Conservation (phyloP, 2,329 filamentous ascomycete genomes). For the Ophiosphaerella korrae region DNA sequence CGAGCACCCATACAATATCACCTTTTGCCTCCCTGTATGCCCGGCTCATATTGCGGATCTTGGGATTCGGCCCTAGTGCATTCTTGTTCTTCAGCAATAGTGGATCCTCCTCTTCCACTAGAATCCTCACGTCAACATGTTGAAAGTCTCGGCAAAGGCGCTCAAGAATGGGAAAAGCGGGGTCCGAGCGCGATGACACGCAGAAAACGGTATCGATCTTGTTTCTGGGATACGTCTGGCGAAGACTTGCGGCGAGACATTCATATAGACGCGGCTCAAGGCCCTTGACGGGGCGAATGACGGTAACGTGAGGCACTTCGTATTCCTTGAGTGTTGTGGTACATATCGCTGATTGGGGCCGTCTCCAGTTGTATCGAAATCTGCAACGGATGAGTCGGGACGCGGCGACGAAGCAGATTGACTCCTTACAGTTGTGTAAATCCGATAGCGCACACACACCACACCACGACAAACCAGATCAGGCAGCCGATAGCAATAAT, state of each 20-base stretch:
- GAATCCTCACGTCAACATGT: slow-evolving; percentile 69
- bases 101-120: slow-evolving; percentile 83
- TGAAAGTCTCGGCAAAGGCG: slow-evolving; percentile 76
- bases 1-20: slow-evolving; percentile 91
- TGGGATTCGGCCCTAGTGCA: slow-evolving; percentile 88
- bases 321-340: slow-evolving; percentile 40
- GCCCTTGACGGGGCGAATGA: slow-evolving; percentile 92
- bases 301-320: slow-evolving; percentile 78
- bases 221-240: slow-evolving; percentile 76
- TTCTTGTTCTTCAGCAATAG: slow-evolving; percentile 62
- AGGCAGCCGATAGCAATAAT: slow-evolving; percentile 55
- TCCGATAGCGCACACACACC: slow-evolving; percentile 62
- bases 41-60: slow-evolving; percentile 94
- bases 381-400: slow-evolving; percentile 40
- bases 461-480: slow-evolving; percentile 62
- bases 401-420: slow-evolving; percentile 2
- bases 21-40: slow-evolving; percentile 85
- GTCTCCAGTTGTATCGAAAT: slow-evolving; percentile 59
- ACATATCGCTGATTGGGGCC: slow-evolving; percentile 51
- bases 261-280: slow-evolving; percentile 89
- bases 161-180: slow-evolving; percentile 75
- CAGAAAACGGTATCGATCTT: slow-evolving; percentile 84
- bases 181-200: slow-evolving; percentile 73
- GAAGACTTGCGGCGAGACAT: slow-evolving; percentile 85
- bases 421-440: slow-evolving; percentile 62